phyloP scores from a whole-genome alignment of 2,329 filamentous ascomycete genomes.

The Aspergillus sp. region DNA sequence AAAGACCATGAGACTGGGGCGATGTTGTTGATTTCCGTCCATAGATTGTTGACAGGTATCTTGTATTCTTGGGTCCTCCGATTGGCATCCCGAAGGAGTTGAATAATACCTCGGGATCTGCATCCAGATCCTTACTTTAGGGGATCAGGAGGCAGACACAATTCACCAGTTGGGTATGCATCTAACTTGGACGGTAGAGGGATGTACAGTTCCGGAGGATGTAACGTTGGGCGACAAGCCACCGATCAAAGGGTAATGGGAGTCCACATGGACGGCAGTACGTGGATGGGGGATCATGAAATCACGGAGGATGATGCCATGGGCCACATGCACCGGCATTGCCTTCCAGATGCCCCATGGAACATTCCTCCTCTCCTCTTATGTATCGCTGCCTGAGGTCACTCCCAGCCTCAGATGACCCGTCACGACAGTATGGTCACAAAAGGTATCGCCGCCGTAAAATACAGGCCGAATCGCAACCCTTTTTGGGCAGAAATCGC shows the following conservation, averaged over 20 bases:
- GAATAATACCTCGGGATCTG: not conserved
- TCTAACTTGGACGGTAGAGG: too few relatives aligned
- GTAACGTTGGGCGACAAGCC: not conserved
- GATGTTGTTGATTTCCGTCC: not conserved
- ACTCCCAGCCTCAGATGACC: too few relatives aligned
- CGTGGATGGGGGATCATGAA: not conserved
- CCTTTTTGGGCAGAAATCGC: not conserved
- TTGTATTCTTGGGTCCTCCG: not conserved
- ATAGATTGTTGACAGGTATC: not conserved
- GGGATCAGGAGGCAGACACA: too few relatives aligned
- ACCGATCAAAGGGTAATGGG: not conserved
- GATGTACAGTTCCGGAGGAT: not conserved
- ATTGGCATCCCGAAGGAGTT: not conserved
- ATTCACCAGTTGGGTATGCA: too few relatives aligned
- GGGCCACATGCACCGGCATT: too few relatives aligned
- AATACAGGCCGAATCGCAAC: not conserved
- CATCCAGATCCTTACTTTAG: not conserved
- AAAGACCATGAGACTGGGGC: not conserved
- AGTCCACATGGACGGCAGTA: not conserved
- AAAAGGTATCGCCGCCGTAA: not conserved
- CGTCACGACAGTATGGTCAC: not conserved
- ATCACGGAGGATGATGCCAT: not conserved
- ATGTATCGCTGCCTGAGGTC: not conserved
- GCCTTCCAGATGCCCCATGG: not conserved
- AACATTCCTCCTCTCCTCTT: not conserved